These are phyloP conservation scores for Chlorella sp. DNA, from an alignment of 139 green algal genomes.

Conservation along the genomic window DNA sequence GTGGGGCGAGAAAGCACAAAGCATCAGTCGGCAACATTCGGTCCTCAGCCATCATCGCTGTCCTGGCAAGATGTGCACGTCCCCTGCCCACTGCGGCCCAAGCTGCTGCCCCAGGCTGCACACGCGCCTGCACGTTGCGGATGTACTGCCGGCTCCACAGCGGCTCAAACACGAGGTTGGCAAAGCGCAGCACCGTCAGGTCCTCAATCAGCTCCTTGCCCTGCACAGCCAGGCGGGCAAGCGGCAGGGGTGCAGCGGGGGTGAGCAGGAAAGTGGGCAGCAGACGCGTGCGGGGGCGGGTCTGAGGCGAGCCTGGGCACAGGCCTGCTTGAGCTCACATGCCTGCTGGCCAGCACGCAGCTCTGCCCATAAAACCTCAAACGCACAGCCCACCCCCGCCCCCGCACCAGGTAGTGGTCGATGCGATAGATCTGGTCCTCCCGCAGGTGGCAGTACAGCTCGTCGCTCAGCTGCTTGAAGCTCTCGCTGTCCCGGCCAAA, in stretches of 20 bases:
- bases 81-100: no score
- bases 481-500: constrained; percentile 92
- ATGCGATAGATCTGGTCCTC: constrained; percentile 99
- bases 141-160: constrained; percentile 97
- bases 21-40: no score
- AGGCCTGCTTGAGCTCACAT: not conserved
- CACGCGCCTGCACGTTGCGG: constrained; percentile 93
- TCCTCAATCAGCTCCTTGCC: constrained; percentile 99
- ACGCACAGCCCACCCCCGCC: not conserved
- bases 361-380: no score
- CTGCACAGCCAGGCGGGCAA: not conserved
- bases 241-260: no score
- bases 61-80: no score
- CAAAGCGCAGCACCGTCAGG: constrained; percentile 96
- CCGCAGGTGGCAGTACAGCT: constrained; percentile 80
- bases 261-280: not conserved
- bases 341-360: not conserved
- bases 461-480: constrained; percentile 74
- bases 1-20: no score
- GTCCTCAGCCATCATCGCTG: no score
- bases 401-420: constrained; percentile 94
- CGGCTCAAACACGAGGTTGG: constrained; percentile 99
- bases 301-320: not conserved
- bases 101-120: no score
- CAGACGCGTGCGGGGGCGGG: not conserved